These are phyloP conservation scores for Rhizopus sp. DNA, from an alignment of 371 early-diverging fungal genomes.

Conservation along the genomic window DNA sequence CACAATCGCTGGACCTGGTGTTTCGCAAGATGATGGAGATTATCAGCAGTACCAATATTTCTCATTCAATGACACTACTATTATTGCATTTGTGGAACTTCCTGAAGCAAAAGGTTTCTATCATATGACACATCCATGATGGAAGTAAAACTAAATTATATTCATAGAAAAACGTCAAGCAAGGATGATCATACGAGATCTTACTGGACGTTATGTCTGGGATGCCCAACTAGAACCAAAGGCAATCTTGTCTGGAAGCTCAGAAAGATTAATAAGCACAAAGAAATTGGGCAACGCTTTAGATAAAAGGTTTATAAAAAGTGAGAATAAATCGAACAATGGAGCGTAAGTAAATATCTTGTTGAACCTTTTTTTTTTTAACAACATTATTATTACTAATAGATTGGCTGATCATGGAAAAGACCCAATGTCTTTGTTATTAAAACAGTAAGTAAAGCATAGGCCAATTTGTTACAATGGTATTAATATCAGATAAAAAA, in stretches of 20 bases:
- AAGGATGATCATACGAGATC: conserved; percentile 71
- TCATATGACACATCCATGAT: neutral
- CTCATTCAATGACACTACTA: conserved; percentile 59
- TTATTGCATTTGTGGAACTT: conserved; percentile 63
- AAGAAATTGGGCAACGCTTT: neutral
- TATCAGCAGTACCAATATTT: conserved; percentile 59
- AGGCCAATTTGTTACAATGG: neutral
- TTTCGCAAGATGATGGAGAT: conserved; percentile 42
- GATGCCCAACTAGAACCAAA: conserved; percentile 62
- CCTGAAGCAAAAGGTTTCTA: conserved; percentile 31
- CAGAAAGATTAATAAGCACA: neutral
- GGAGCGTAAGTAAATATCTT: neutral
- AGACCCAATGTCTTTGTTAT: conserved; percentile 18
- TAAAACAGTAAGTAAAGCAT: conserved; percentile 17
- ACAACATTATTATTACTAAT: neutral
- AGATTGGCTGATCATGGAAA: neutral
- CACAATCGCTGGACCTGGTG: conserved; percentile 49
- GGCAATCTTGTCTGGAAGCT: neutral
- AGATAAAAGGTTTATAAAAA: neutral
- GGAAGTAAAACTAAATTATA: neutral
- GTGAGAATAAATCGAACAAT: neutral
- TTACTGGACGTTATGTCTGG: conserved; percentile 83
- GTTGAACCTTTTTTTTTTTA: no score
- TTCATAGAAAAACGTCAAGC: conserved; percentile 25
- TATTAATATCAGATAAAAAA: conserved; percentile 10